These are phyloP conservation scores for Boletus vinaceobasis DNA, from an alignment of 768 basidiomycete genomes.

Conservation along the genomic window DNA sequence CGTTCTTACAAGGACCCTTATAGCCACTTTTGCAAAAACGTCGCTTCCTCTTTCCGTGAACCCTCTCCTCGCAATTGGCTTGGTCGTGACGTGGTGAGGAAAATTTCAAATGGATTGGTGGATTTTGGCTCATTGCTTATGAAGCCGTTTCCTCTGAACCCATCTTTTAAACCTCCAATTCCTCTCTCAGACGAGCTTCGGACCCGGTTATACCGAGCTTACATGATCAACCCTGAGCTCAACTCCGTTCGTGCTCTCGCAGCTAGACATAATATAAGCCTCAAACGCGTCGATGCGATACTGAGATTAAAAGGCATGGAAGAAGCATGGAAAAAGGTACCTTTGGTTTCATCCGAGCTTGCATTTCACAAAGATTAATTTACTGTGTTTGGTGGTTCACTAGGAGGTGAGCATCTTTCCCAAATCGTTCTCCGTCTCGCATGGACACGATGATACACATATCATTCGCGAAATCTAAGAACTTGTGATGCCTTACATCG, in stretches of 20 bases:
- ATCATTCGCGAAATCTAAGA: constrained; percentile 74
- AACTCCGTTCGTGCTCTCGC: constrained; percentile 62
- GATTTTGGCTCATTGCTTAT: background rate
- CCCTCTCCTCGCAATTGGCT: constrained; percentile 59
- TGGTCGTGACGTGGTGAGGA: constrained; percentile 50
- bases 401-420: constrained; percentile 39
- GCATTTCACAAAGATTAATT: constrained; percentile 9
- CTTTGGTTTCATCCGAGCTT: constrained; percentile 23
- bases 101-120: constrained; percentile 15
- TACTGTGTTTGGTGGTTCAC: constrained; percentile 1
- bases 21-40: constrained; percentile 18
- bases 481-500: constrained; percentile 60
- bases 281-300: constrained; percentile 82
- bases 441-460: constrained; percentile 48
- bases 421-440: background rate
- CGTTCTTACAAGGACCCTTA: constrained; percentile 13
- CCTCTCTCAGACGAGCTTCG: constrained; percentile 67
- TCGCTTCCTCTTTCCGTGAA: constrained; percentile 23
- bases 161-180: constrained; percentile 74
- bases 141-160: constrained; percentile 86
- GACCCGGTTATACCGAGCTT: constrained; percentile 55
- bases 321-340: constrained; percentile 65
- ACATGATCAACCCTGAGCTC: constrained; percentile 52
- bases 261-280: constrained; percentile 58
- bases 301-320: constrained; percentile 80